Evolutionary conservation across 2,329 filamentous ascomycete genomes (phyloP).

Genomic region (Epicoccum nigrum): DNA sequence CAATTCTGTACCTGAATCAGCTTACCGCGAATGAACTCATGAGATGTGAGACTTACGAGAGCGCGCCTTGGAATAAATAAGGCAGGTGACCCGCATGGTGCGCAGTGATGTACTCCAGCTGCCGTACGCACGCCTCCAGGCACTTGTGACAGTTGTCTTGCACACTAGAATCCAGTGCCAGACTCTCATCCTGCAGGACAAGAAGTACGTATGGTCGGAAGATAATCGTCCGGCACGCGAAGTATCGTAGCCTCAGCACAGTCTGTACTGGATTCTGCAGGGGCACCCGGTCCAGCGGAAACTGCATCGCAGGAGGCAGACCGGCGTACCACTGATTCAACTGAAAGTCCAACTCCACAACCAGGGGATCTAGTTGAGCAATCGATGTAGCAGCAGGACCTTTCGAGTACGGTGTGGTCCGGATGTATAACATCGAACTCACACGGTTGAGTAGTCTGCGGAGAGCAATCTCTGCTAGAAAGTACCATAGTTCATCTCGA

Average conservation of each 20-base stretch:
- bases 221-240: constrained; percentile 84
- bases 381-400: constrained; percentile 65
- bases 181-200: constrained; percentile 77
- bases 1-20: constrained; percentile 63
- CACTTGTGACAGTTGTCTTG: constrained; percentile 81
- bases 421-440: constrained; percentile 79
- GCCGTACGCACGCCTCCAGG: constrained; percentile 77
- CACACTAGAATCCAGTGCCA: constrained; percentile 72
- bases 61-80: constrained; percentile 83
- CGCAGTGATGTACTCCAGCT: constrained; percentile 77
- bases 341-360: constrained; percentile 81
- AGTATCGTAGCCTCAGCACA: constrained; percentile 78
- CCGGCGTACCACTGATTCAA: constrained; percentile 85
- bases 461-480: constrained; percentile 80
- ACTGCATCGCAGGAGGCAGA: constrained; percentile 75
- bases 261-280: constrained; percentile 78
- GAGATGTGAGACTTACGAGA: constrained; percentile 51
- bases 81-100: constrained; percentile 85
- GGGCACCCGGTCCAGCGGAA: constrained; percentile 71
- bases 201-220: constrained; percentile 83
- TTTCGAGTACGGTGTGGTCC: constrained; percentile 56
- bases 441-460: constrained; percentile 78
- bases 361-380: constrained; percentile 75
- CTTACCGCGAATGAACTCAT: not conserved
- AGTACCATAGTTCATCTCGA: constrained; percentile 84